Conservation (phyloP, 176 grass and related monocot genomes). For the Lolium multiflorum region DNA sequence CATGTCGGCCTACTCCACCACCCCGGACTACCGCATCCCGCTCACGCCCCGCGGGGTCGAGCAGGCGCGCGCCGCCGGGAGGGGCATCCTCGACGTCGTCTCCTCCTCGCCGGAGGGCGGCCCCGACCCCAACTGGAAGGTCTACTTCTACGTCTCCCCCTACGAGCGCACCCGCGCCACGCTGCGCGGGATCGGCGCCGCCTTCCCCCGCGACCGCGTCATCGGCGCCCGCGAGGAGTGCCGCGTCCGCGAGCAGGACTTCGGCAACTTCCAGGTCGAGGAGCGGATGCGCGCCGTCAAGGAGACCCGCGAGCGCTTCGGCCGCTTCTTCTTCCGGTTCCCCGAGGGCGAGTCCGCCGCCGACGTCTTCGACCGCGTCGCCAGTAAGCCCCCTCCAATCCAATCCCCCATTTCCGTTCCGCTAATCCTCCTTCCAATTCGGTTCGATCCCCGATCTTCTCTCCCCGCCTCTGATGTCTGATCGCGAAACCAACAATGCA, state of each 20-base stretch:
- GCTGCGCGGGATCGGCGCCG: constrained; percentile 73
- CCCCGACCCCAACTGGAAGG: constrained; percentile 61
- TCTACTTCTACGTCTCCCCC: constrained; percentile 96
- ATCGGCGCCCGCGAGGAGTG: constrained; percentile 94
- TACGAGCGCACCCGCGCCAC: constrained; percentile 89
- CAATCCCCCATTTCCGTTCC: background rate
- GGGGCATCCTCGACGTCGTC: constrained; percentile 54
- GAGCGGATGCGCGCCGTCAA: constrained; percentile 91
- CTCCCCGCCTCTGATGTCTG: background rate
- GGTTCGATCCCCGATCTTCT: background rate
- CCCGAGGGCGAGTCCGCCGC: constrained; percentile 97
- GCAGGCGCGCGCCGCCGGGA: constrained; percentile 70
- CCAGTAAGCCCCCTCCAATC: constrained; percentile 63
- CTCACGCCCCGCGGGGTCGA: constrained; percentile 64
- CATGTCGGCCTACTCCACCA: constrained; percentile 89
- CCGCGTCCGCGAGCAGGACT: constrained; percentile 96
- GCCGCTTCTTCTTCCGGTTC: constrained; percentile 97
- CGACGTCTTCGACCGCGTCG: constrained; percentile 96
- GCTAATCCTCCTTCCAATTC: background rate
- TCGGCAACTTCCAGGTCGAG: constrained; percentile 97
- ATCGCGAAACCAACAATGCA: constrained; percentile 21
- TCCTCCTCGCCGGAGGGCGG: background rate
- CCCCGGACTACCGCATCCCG: constrained; percentile 91
- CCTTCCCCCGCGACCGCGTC: constrained; percentile 76
- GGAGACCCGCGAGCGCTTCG: constrained; percentile 77